Evolutionary conservation across 192 early-diverging fungal species (phyloP).

Genomic region (Dispira simplex): DNA sequence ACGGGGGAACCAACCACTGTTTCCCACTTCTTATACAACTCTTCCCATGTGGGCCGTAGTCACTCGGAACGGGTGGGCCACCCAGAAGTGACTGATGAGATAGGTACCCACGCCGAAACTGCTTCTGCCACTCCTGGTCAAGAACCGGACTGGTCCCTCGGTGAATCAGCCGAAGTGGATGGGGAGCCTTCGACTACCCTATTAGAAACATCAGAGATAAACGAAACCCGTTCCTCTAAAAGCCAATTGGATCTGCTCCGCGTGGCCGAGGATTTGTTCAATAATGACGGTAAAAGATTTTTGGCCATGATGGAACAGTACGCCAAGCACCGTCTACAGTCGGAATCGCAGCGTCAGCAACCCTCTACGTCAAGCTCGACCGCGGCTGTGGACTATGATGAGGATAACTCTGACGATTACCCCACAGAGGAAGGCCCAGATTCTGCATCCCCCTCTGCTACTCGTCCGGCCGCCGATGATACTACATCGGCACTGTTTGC

Average conservation of each 20-base stretch:
- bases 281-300: constrained; percentile 81
- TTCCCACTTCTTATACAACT: too few relatives aligned
- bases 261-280: constrained; percentile 78
- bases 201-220: too few relatives aligned
- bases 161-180: background rate
- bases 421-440: too few relatives aligned
- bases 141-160: background rate
- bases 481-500: too few relatives aligned
- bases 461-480: too few relatives aligned
- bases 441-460: too few relatives aligned
- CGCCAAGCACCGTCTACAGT: constrained; percentile 62
- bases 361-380: too few relatives aligned
- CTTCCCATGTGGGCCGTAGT: background rate
- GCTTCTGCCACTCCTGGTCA: background rate
- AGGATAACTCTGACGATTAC: too few relatives aligned
- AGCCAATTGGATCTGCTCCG: background rate
- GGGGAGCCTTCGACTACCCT: background rate
- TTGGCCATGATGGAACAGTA: constrained; percentile 82
- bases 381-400: too few relatives aligned
- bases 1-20: too few relatives aligned
- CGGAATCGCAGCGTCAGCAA: constrained; percentile 12
- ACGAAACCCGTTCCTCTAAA: background rate
- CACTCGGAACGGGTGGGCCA: background rate
- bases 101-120: background rate
- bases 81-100: background rate